Evolutionary conservation across 2,329 filamentous ascomycete species (phyloP).

Genomic region (Pestalotiopsis sp.): DNA sequence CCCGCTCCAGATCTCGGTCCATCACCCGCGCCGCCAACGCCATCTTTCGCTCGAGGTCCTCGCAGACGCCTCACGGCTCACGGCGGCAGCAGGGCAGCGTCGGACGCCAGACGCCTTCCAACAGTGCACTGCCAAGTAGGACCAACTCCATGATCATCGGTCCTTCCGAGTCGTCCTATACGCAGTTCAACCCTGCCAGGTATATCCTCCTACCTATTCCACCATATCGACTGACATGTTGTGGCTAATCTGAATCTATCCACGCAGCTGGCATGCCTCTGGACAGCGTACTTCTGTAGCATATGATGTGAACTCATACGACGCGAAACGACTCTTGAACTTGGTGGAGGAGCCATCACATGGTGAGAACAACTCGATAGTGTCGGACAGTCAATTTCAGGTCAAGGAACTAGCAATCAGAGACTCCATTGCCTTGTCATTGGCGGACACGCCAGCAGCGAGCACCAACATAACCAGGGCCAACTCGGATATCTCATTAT

Average conservation of each 20-base stretch:
- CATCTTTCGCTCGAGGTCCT: constrained; percentile 41
- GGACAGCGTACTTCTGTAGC: constrained; percentile 42
- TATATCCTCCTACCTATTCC: constrained; percentile 12
- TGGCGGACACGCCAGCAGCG: constrained; percentile 23
- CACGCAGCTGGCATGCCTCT: constrained; percentile 29
- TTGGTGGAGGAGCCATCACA: constrained; percentile 35
- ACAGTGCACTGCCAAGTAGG: constrained; percentile 28
- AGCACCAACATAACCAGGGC: constrained; percentile 37
- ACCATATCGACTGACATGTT: constrained; percentile 7
- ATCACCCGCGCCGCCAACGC: constrained; percentile 27
- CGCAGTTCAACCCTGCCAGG: constrained; percentile 18
- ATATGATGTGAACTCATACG: constrained; percentile 47
- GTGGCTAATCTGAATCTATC: constrained; percentile 2
- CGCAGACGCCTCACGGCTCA: constrained; percentile 23
- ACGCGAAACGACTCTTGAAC: constrained; percentile 46
- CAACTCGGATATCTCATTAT: constrained; percentile 46
- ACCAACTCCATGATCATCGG: constrained; percentile 35
- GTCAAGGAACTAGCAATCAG: constrained; percentile 39
- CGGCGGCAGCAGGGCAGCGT: constrained; percentile 33
- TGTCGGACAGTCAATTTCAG: constrained; percentile 38
- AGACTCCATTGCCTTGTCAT: constrained; percentile 34
- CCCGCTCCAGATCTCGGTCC: constrained; percentile 7
- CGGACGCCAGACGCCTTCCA: constrained; percentile 25
- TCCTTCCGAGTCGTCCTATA: constrained; percentile 21
- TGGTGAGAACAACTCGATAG: constrained; percentile 34